Percentiles rank a stretch among this genome's conserved stretches.
phyloP scores from a whole-genome alignment of 2,329 filamentous ascomycete species.

The Aspergillus sp. region DNA sequence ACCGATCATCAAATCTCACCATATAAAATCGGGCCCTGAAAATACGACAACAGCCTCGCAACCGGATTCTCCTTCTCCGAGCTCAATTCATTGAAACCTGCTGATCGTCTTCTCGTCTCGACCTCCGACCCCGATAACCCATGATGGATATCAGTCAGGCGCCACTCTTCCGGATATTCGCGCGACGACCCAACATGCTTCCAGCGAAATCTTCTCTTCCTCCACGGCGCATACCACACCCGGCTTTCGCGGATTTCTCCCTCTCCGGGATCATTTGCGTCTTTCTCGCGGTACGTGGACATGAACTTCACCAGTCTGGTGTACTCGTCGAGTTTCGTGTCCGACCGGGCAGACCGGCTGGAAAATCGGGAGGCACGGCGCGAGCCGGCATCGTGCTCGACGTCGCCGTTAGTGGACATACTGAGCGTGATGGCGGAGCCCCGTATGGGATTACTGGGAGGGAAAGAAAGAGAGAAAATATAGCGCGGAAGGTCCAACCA shows the following conservation, averaged over 20 bases:
- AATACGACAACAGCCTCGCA: background rate
- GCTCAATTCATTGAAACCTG: background rate
- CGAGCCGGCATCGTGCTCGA: background rate
- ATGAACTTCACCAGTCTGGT: background rate
- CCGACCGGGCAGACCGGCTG: background rate
- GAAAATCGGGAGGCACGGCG: background rate
- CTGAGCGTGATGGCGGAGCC: too few species aligned
- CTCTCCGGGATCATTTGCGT: background rate
- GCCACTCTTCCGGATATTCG: background rate
- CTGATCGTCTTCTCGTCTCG: background rate
- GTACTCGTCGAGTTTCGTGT: background rate
- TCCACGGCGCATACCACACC: background rate
- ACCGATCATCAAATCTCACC: background rate
- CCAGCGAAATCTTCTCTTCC: background rate
- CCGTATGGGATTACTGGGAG: background rate
- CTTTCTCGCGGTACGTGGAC: conserved; percentile 4
- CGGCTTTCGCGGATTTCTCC: background rate
- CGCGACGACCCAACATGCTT: background rate
- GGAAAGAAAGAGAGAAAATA: background rate
- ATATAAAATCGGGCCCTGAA: background rate
- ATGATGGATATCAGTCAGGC: background rate
- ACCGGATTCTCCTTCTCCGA: background rate
- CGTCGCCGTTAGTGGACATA: background rate
- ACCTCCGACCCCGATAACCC: background rate
- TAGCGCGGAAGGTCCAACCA: background rate